These are phyloP conservation scores for Millerozyma acaciae DNA, from an alignment of 805 yeast species.

Conservation along the genomic window DNA sequence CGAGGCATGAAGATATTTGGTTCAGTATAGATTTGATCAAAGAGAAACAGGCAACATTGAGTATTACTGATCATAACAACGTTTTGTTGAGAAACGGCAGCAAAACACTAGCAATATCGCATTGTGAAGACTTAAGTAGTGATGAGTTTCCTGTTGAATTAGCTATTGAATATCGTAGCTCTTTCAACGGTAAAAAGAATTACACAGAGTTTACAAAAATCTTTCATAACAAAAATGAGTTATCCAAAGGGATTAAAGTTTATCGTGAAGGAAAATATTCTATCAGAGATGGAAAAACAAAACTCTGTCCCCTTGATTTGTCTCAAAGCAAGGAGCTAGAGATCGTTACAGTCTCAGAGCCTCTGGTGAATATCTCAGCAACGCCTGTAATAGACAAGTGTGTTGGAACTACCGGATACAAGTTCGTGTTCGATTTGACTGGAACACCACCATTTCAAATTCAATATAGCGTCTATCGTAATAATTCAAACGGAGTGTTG, in stretches of 20 bases:
- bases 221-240: conserved; percentile 22
- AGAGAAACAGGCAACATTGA: conserved; percentile 18
- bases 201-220: conserved; percentile 17
- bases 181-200: neutral
- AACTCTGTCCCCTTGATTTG: conserved; percentile 64
- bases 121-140: conserved; percentile 13
- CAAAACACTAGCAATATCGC: conserved; percentile 8
- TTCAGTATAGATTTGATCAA: conserved; percentile 21
- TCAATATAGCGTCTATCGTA: conserved; percentile 55
- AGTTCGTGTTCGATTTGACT: conserved; percentile 61
- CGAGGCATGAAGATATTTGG: conserved; percentile 33
- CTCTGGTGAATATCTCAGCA: conserved; percentile 40
- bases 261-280: conserved; percentile 64
- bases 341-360: conserved; percentile 33
- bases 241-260: conserved; percentile 32
- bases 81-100: conserved; percentile 23
- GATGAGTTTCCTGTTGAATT: conserved; percentile 49
- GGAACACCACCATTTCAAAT: conserved; percentile 85
- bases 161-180: conserved; percentile 21
- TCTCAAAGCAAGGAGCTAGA: conserved; percentile 24
- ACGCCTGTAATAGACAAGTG: conserved; percentile 77
- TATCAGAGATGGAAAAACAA: conserved; percentile 52
- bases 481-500: conserved; percentile 26
- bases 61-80: conserved; percentile 15
- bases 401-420: conserved; percentile 83